Evolutionary conservation across 768 basidiomycete genomes (phyloP), one percentile per base, ranked within the genome.

Genomic region (Amanita rubescens): DNA sequence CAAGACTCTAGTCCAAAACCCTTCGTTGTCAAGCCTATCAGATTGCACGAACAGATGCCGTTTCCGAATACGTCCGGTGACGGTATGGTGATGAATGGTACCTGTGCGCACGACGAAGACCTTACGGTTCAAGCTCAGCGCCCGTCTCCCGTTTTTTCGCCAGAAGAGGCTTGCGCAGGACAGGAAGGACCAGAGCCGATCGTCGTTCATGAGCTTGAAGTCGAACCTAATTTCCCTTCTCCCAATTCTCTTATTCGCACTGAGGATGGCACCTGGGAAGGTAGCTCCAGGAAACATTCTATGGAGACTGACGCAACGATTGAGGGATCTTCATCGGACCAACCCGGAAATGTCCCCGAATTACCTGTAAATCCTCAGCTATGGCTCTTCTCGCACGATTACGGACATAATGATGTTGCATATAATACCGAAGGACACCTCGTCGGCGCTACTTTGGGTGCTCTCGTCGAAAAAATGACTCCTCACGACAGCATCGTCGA

Each of bases 381-480:
- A 12, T 84, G 77, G 77, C 74, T 79, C 66, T 69, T 79, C 57
- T 74, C 80, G n/a, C 81, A 89, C 64, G 93, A 96, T 60, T 90
- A 94, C 66, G 75, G 83, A 11, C 70, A 81, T 4, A 81, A 87
- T 33, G 94, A 99, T 62, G 87, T 95, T 46, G 82, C 87, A 3
- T 94, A 92, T 74, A 96, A 94, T 65, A 77, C 78, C 42, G 94
- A 98, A 11, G 94, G 94, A 2, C 80, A 83, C 58, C 82, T 98
- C 17, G 87, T 94, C 9, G 94, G 93, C 20, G 96, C 93, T 2
- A 93, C 92, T 3, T 74, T 99, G 56, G 77, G 78, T 15, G 94
- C 86, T 1, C 74, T 99, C 39, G 87, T 98, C n/a, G 94, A 95
- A 71, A 94, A 92, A 71, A 88, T 98, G 85, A 95, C 95, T 17